Evolutionary conservation across 2,329 filamentous ascomycete genomes (phyloP), one percentile per base, ranked within the genome.

Genomic region (Phoma sp.): DNA sequence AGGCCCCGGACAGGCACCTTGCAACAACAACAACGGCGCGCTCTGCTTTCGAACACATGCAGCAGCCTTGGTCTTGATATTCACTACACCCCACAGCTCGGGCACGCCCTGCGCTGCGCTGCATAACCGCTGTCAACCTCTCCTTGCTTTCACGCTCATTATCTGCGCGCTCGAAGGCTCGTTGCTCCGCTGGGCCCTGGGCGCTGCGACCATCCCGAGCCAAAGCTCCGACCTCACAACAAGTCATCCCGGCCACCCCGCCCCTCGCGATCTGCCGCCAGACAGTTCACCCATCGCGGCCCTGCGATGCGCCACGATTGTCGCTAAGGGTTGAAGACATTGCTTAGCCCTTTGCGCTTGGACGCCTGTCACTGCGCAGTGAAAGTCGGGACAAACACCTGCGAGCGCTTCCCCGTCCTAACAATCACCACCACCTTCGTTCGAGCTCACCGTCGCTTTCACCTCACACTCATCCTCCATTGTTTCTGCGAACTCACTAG

Each of bases 391-490:
- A 54, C 52, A 52, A 56, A 53, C 55, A 47, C 36, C 59, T 42
- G 51, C 55, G 25, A 57, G 52, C 54, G 58, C 32, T 37, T 23
- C 44, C 45, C 45, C 40, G 37, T 36, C 42, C 30, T 50, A 54
- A 53, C 62, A 62, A 54, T 39, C 50, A 54, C 41, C 50, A 54
- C 54, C 37, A 22, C 42, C 32, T 42, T 53, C 48, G 52, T 45
- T 60, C 58, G 45, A 50, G 48, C 51, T 62, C 62, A 62, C 61
- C 57, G 52, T 53, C 52, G 48, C 41, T 55, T 52, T 51, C 45
- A 59, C 57, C 48, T 47, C 56, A 35, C 56, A 32, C 43, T 32
- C 30, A 40, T 9, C 46, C 29, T 52, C 24, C 49, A 35, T 48
- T 46, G 44, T 57, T 30, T 40, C 18, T 18, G 18, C 18, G 18